Conservation (phyloP, 257 asterid species). For the Rehmannia glutinosa region DNA sequence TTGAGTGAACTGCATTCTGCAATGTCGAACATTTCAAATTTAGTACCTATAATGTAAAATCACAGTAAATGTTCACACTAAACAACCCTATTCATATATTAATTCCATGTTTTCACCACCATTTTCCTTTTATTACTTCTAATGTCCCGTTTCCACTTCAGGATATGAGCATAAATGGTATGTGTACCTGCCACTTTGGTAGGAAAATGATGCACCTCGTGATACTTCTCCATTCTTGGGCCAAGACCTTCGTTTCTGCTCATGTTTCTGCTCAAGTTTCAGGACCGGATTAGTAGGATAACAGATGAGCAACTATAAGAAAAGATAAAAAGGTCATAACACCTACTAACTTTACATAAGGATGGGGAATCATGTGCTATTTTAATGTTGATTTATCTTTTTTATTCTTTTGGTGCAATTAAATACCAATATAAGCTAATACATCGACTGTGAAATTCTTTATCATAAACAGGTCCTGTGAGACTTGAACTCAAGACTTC, state of each 20-base stretch:
- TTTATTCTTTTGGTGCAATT: too few relatives aligned
- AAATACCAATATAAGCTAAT: too few relatives aligned
- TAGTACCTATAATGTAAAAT: background rate
- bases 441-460: too few relatives aligned
- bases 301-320: background rate
- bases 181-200: conserved; percentile 63
- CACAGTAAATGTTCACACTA: background rate
- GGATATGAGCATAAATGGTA: conserved; percentile 9
- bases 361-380: too few relatives aligned
- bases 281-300: conserved; percentile 24
- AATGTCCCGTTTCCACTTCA: conserved; percentile 4
- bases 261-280: too few relatives aligned
- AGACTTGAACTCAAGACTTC: too few relatives aligned
- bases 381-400: too few relatives aligned
- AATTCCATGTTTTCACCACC: conserved; percentile 13
- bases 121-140: conserved; percentile 1
- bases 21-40: conserved; percentile 18
- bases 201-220: conserved; percentile 57
- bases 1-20: conserved; percentile 50
- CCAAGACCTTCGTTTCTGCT: conserved; percentile 77
- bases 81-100: background rate
- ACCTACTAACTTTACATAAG: too few relatives aligned
- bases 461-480: too few relatives aligned
- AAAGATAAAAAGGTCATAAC: too few relatives aligned
- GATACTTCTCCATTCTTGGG: conserved; percentile 55